Conservation (phyloP, 495 filamentous ascomycete genomes). For the Hypoxylon rickii region DNA sequence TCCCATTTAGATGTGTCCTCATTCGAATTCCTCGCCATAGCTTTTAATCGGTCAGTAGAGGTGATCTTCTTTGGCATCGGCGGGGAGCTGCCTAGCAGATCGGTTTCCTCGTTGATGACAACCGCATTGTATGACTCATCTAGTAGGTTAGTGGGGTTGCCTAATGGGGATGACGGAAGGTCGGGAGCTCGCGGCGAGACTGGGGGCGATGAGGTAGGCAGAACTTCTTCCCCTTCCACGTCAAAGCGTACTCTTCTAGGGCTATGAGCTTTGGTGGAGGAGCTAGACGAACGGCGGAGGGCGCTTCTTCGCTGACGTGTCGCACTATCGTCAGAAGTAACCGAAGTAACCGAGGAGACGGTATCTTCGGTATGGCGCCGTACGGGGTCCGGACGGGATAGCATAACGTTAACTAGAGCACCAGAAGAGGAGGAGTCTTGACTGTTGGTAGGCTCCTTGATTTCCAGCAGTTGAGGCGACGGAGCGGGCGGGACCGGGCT, state of each 20-base stretch:
- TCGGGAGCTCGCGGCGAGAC: constrained; percentile 27
- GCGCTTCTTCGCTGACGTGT: constrained; percentile 51
- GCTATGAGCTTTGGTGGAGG: constrained; percentile 48
- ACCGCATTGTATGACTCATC: constrained; percentile 36
- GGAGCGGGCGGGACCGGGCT: constrained; percentile 30
- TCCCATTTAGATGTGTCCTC: constrained; percentile 51
- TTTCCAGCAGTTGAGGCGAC: constrained; percentile 26
- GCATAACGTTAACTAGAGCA: constrained; percentile 5
- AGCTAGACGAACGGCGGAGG: constrained; percentile 52
- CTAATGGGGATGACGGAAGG: constrained; percentile 18
- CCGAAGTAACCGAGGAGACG: constrained; percentile 47
- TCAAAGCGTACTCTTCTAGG: constrained; percentile 60
- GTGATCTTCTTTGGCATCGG: constrained; percentile 51
- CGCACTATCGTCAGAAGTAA: constrained; percentile 49
- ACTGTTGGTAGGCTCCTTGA: constrained; percentile 37
- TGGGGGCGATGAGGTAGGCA: constrained; percentile 53
- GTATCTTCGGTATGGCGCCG: constrained; percentile 41
- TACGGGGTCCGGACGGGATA: constrained; percentile 25
- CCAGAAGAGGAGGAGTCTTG: constrained; percentile 17
- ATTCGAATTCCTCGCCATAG: constrained; percentile 47
- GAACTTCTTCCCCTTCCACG: constrained; percentile 55
- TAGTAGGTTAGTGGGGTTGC: constrained; percentile 28
- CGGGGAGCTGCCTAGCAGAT: constrained; percentile 46
- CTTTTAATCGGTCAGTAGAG: constrained; percentile 51
- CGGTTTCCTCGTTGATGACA: constrained; percentile 35